These are phyloP conservation scores for Allomyces macrogynus DNA, from an alignment of 192 early-diverging fungal genomes.

Conservation along the genomic window DNA sequence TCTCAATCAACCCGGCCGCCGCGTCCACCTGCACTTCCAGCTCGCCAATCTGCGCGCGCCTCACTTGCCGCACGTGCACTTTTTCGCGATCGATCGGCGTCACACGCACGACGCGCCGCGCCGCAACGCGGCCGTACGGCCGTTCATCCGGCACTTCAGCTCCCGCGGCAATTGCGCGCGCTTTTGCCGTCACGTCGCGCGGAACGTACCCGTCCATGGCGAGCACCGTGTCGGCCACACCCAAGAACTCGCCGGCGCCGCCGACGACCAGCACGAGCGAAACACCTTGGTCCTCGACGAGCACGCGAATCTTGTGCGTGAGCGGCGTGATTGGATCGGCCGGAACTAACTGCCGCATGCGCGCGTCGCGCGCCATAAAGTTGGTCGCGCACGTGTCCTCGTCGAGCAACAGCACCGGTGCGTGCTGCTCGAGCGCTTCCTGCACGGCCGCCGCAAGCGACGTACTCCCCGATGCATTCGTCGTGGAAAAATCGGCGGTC, in stretches of 20 bases:
- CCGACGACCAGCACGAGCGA: constrained; percentile 28
- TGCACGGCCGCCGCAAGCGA: constrained; percentile 37
- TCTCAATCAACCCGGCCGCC: too few species aligned
- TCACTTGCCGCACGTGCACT: too few species aligned
- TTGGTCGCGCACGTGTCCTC: constrained; percentile 42
- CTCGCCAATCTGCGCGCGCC: too few species aligned
- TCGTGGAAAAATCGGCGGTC: constrained; percentile 18
- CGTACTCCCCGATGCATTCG: constrained; percentile 28
- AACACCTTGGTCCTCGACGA: constrained; percentile 14
- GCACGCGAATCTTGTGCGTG: constrained; percentile 20
- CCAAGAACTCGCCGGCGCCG: constrained; percentile 34
- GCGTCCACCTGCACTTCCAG: too few species aligned
- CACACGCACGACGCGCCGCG: too few species aligned
- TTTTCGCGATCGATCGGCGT: too few species aligned
- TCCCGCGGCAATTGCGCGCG: constrained; percentile 10
- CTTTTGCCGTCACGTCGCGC: constrained; percentile 15
- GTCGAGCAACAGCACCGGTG: constrained; percentile 22
- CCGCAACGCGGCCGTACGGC: too few species aligned
- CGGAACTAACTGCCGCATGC: constrained; percentile 28
- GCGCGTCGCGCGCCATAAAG: constrained; percentile 31
- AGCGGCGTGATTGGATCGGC: constrained; percentile 32
- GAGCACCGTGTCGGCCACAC: constrained; percentile 27
- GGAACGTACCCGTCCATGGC: constrained; percentile 22
- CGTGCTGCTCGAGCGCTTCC: constrained; percentile 23
- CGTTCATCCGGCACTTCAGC: too few species aligned